Conservation (phyloP, 139 green algal species). For the Ettlia oleoabundans region DNA sequence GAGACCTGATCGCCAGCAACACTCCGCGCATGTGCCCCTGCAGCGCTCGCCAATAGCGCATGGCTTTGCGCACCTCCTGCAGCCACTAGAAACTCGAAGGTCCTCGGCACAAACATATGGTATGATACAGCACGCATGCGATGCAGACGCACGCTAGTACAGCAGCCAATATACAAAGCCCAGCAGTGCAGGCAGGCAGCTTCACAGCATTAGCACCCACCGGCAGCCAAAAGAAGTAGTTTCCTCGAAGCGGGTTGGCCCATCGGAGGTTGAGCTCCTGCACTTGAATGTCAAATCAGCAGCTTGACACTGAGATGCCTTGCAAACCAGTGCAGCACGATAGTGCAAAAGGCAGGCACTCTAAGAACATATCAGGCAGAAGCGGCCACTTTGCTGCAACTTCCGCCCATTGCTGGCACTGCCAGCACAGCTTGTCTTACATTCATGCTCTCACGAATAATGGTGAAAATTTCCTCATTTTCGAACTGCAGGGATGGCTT, state of each 20-base stretch:
- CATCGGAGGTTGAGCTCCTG: conserved; percentile 16
- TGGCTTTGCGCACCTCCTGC: conserved; percentile 10
- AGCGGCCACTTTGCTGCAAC: background rate
- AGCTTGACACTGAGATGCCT: background rate
- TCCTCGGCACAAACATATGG: too few species aligned
- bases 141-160: too few species aligned
- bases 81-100: too few species aligned
- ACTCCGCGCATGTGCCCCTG: background rate
- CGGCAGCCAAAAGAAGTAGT: conserved; percentile 7
- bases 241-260: conserved; percentile 1
- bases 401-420: too few species aligned
- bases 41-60: background rate
- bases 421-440: background rate
- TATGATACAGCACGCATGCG: too few species aligned
- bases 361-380: background rate
- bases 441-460: background rate
- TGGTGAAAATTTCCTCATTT: background rate
- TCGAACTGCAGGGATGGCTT: background rate
- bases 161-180: too few species aligned
- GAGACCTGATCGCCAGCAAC: background rate
- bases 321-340: background rate
- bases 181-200: background rate
- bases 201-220: background rate
- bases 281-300: background rate
- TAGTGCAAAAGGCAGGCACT: background rate